These are phyloP conservation scores for Trematosphaeria pertusa DNA, from an alignment of 2,329 filamentous ascomycete species.

Conservation along the genomic window DNA sequence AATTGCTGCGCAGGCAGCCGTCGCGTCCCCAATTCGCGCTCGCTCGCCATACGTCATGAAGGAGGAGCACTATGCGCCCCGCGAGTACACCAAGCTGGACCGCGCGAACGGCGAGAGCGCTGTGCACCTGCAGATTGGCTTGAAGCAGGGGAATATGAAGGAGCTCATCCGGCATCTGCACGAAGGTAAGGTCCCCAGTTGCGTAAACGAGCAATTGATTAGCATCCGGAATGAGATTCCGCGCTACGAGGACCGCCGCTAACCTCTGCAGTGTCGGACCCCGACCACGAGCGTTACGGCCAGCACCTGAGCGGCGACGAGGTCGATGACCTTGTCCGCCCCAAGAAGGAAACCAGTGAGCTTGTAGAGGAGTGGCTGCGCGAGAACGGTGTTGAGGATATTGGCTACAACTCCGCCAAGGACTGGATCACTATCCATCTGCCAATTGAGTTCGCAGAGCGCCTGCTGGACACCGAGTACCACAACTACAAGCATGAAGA, in stretches of 20 bases:
- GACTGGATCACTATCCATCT: constrained; percentile 65
- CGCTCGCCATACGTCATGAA: constrained; percentile 60
- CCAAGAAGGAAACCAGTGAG: constrained; percentile 58
- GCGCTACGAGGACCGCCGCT: background rate
- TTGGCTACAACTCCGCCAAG: constrained; percentile 59
- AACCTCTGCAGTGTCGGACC: constrained; percentile 37
- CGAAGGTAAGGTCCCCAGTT: constrained; percentile 49
- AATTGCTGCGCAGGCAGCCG: constrained; percentile 32
- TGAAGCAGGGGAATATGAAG: constrained; percentile 64
- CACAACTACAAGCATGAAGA: constrained; percentile 61
- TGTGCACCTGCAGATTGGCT: constrained; percentile 63
- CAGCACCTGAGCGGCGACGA: constrained; percentile 60
- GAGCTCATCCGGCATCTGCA: constrained; percentile 63
- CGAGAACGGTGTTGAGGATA: constrained; percentile 58
- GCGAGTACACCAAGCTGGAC: constrained; percentile 57
- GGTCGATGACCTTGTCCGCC: constrained; percentile 62
- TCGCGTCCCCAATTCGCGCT: constrained; percentile 47
- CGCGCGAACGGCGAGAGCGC: constrained; percentile 57
- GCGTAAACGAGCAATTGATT: background rate
- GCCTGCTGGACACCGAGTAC: constrained; percentile 59
- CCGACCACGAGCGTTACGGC: constrained; percentile 62
- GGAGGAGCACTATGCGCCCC: constrained; percentile 61
- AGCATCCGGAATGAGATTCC: background rate
- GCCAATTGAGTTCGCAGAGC: constrained; percentile 60
- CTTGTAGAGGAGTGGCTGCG: constrained; percentile 64